Base-by-base conservation (phyloP, 331 rosid genomes). In the Acacia pycnantha region DNA sequence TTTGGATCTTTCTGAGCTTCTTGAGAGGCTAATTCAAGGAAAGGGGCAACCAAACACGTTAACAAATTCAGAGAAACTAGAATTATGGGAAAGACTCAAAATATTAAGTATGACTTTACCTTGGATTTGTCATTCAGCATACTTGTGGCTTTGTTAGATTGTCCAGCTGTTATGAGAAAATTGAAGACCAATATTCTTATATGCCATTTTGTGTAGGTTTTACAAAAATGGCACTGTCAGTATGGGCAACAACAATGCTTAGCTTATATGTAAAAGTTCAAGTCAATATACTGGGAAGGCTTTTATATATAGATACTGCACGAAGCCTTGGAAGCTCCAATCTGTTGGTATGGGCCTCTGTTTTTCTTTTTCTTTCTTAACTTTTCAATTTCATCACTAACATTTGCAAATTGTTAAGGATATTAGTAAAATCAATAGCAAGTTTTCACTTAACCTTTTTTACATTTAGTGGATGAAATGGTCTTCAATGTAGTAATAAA, bases 251-350 rank as follows among this genome's bases (percentile, higher is more conserved):
- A 86, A 91, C 97, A 29, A 82, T 92, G 85, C 90, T 96, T 81
- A 89, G 91, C 90, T 90, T 96, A 78, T 92, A 92, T 80, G 92
- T 92, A 53, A 91, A 95, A 91, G 97, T 94, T 89, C 97, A 92
- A 87, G 97, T 96, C 89, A 96, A 96, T 79, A 93, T 96, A 86
- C 82, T 96, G 79, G 99, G 97, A 85, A 90, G 98, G 84, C 94
- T 94, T 92, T 81, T 96, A 82, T 96, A 96, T 82, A 89, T 96
- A 68, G 92, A 94, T 68, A 92, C 93, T 59, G 99, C 99, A 50
- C 91, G 91, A 71, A 90, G 86, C 82, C 82, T 93, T 85, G 97
- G 85, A 86, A 85, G 87, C 89, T 83, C 97, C 74, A 73, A 74
- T 82, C 58, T 79, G 62, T 74, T 80, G 80, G 99, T 96, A 85